Evolutionary conservation across 371 early-diverging fungal genomes (phyloP).

Genomic region (Apophysomyces ossiformis): DNA sequence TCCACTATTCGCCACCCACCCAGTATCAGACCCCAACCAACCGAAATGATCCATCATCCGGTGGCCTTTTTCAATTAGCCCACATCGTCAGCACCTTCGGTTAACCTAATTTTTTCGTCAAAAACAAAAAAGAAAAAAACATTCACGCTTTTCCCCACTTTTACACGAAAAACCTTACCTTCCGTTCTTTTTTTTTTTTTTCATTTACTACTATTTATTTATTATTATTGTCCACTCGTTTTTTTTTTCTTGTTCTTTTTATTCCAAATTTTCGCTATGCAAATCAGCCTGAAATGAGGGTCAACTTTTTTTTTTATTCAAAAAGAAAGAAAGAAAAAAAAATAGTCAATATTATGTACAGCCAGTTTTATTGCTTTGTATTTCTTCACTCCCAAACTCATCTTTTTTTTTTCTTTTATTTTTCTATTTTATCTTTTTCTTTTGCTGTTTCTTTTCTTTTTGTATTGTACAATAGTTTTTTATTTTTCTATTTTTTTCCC

Average conservation of each 20-base stretch:
- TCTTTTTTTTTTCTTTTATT: background rate
- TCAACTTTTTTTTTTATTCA: background rate
- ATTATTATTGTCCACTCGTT: background rate
- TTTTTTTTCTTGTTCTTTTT: background rate
- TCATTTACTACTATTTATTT: background rate
- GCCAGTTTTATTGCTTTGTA: background rate
- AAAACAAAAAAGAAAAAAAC: no score
- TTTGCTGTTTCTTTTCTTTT: slow-evolving; percentile 1
- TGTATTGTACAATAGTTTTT: background rate
- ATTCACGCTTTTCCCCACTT: background rate
- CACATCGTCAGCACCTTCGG: slow-evolving; percentile 36
- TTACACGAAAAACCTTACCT: background rate
- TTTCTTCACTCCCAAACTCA: background rate
- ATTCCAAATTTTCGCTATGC: slow-evolving; percentile 11
- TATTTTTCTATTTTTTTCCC: background rate
- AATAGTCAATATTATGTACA: background rate
- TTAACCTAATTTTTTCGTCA: slow-evolving; percentile 16
- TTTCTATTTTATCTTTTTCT: background rate
- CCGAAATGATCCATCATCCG: background rate
- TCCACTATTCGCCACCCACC: background rate
- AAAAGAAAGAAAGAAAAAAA: background rate
- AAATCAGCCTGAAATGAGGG: background rate
- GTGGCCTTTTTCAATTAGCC: slow-evolving; percentile 30
- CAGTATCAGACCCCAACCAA: background rate
- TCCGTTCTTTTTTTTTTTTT: slow-evolving; percentile 3